phyloP scores from a whole-genome alignment of 768 basidiomycete genomes.

The Rhodosporidiobolus odoratus region DNA sequence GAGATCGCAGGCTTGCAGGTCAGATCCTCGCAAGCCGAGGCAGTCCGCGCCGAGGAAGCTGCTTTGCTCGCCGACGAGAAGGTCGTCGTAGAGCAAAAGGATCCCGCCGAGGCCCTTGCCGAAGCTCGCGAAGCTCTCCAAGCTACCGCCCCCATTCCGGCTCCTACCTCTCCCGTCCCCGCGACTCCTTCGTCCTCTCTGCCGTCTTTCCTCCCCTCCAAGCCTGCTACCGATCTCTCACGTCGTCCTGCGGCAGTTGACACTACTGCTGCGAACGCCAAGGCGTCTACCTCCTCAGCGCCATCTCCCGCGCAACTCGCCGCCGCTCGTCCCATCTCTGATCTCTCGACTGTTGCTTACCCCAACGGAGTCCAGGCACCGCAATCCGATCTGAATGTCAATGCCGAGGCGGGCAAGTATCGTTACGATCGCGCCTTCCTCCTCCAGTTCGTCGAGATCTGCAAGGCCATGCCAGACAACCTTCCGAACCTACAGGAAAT shows the following conservation, averaged over 20 bases:
- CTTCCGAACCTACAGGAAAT: constrained; percentile 85
- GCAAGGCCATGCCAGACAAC: constrained; percentile 88
- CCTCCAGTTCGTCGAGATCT: constrained; percentile 88
- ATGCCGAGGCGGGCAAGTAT: constrained; percentile 81
- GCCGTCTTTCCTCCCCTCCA: constrained; percentile 36
- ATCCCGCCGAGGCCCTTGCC: constrained; percentile 30
- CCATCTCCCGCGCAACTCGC: constrained; percentile 52
- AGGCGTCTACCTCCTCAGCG: neutral
- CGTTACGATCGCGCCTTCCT: constrained; percentile 98
- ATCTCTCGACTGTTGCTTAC: constrained; percentile 70
- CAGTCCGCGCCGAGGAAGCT: constrained; percentile 32
- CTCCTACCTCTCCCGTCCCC: neutral
- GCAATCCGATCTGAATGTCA: constrained; percentile 72
- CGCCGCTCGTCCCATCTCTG: constrained; percentile 77
- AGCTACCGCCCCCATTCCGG: neutral
- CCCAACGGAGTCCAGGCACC: constrained; percentile 80
- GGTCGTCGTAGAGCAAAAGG: constrained; percentile 16
- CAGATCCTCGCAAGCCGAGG: constrained; percentile 22
- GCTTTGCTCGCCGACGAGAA: constrained; percentile 32
- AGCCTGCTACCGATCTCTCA: constrained; percentile 18
- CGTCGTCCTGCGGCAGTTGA: neutral
- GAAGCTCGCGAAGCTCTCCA: constrained; percentile 32
- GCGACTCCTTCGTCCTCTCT: constrained; percentile 6
- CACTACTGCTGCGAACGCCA: neutral
- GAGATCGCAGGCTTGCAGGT: constrained; percentile 29